Base-by-base conservation (phyloP, 352 stramenopile genomes). In the Pythium coloratum region DNA sequence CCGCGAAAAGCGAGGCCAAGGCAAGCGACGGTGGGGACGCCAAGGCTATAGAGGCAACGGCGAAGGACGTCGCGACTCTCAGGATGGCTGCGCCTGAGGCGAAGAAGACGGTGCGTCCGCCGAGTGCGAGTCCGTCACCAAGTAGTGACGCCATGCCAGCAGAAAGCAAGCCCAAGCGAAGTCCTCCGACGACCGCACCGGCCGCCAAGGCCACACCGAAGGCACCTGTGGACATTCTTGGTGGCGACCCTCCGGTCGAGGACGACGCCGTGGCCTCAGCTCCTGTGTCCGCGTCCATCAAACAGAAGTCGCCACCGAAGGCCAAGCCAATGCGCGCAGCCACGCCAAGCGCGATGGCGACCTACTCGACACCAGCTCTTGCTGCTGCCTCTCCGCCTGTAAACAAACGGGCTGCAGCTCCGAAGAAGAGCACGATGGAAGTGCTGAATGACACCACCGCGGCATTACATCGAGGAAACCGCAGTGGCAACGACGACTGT, bases 341-440 rank as follows among this genome's bases (percentile, higher is more conserved):
- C 46, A 53, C 46, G 46, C 46, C 46, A 2, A 53, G 46, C n/a
- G 46, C 46, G n/a, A 53, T 53, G 46, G 46, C 46, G 46, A 53
- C 46, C n/a, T 53, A 53, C 46, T 55, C 54, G 18, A 55, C 59
- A 1, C 44, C 59, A 28, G 40, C 40, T 42, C 26, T 54, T 5
- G 18, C 61, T 32, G 55, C 34, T 4, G 56, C 55, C 0, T 38
- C 61, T 5, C 20, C 46, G 9, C 30, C 50, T 1, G 13, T 24
- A 55, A 62, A 13, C 51, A 63, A 56, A 20, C 28, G 14, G 5
- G 28, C 53, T 16, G 42, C 62, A 32, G 66, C 42, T 4, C 42
- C 74, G 33, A 88, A 87, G 65, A 89, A 88, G 55, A 90, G 74
- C 55, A 88, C 80, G 12, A 81, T 90, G 55, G 82, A 93, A 32